These are phyloP conservation scores for Apodospora peruviana DNA, from an alignment of 495 filamentous ascomycete species.

Conservation along the genomic window DNA sequence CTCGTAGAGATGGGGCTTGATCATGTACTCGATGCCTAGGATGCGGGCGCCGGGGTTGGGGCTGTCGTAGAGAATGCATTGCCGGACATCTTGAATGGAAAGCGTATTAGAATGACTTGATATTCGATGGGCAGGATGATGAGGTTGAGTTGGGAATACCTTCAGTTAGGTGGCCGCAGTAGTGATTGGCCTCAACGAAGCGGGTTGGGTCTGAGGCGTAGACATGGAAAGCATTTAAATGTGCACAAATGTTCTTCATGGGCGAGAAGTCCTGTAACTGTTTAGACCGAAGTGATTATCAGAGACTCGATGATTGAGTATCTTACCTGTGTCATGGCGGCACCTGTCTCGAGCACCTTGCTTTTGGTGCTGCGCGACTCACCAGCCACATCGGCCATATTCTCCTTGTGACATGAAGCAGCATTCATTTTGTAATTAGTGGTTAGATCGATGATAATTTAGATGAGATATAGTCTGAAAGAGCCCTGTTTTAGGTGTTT, in stretches of 20 bases:
- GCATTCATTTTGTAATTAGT: not conserved
- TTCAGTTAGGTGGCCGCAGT: slow-evolving; percentile 74
- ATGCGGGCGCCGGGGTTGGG: slow-evolving; percentile 59
- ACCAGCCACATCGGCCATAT: slow-evolving; percentile 37
- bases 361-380: slow-evolving; percentile 49
- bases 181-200: slow-evolving; percentile 76
- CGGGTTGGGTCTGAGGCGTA: slow-evolving; percentile 65
- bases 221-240: slow-evolving; percentile 80
- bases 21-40: slow-evolving; percentile 92
- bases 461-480: too few relatives aligned
- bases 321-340: slow-evolving; percentile 49
- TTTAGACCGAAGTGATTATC: not conserved
- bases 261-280: slow-evolving; percentile 59
- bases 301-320: not conserved
- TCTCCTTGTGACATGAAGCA: slow-evolving; percentile 8
- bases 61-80: slow-evolving; percentile 83
- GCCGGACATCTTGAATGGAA: slow-evolving; percentile 52
- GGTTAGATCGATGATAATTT: too few relatives aligned
- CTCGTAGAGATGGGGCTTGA: slow-evolving; percentile 62
- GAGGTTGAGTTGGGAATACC: too few relatives aligned
- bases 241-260: slow-evolving; percentile 71
- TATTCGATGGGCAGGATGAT: too few relatives aligned
- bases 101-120: too few relatives aligned
- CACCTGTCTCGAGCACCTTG: slow-evolving; percentile 60
- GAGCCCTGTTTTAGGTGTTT: too few relatives aligned